These are phyloP conservation scores for Diplocarpon rosae DNA, from an alignment of 2,329 filamentous ascomycete genomes.

Conservation along the genomic window DNA sequence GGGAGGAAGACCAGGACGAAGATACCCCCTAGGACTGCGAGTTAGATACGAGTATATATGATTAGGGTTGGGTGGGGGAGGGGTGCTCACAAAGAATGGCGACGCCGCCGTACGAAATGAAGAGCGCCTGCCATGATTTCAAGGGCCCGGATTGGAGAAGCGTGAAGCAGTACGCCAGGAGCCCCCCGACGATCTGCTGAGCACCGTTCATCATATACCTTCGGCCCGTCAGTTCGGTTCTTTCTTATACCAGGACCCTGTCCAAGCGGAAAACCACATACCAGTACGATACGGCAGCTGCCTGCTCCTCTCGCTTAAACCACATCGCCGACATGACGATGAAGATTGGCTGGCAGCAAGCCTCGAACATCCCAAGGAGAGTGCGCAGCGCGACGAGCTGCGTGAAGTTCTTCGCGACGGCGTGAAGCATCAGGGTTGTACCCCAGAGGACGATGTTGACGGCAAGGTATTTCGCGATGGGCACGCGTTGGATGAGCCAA, in stretches of 20 bases:
- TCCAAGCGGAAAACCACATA: too few species aligned
- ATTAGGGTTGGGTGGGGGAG: too few species aligned
- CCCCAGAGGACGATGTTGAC: constrained; percentile 54
- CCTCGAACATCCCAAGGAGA: constrained; percentile 57
- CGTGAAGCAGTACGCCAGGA: constrained; percentile 55
- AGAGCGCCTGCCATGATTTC: constrained; percentile 57
- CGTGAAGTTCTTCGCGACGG: constrained; percentile 47
- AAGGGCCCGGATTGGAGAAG: too few species aligned
- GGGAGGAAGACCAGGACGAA: constrained; percentile 35
- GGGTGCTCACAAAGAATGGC: too few species aligned
- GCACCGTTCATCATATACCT: constrained; percentile 62
- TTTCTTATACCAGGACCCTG: too few species aligned
- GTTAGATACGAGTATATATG: too few species aligned
- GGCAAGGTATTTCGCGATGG: constrained; percentile 52
- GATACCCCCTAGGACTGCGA: too few species aligned
- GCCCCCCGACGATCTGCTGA: constrained; percentile 51
- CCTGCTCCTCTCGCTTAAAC: constrained; percentile 63
- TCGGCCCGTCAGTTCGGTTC: constrained; percentile 47
- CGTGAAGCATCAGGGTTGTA: constrained; percentile 47
- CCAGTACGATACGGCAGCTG: too few species aligned
- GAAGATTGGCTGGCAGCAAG: constrained; percentile 58
- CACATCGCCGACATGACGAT: constrained; percentile 58
- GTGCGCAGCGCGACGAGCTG: constrained; percentile 55
- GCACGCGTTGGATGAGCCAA: constrained; percentile 38
- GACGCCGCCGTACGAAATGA: constrained; percentile 36